These are phyloP conservation scores for Lactifluus hygrophoroides DNA, from an alignment of 768 basidiomycete genomes.

Conservation along the genomic window DNA sequence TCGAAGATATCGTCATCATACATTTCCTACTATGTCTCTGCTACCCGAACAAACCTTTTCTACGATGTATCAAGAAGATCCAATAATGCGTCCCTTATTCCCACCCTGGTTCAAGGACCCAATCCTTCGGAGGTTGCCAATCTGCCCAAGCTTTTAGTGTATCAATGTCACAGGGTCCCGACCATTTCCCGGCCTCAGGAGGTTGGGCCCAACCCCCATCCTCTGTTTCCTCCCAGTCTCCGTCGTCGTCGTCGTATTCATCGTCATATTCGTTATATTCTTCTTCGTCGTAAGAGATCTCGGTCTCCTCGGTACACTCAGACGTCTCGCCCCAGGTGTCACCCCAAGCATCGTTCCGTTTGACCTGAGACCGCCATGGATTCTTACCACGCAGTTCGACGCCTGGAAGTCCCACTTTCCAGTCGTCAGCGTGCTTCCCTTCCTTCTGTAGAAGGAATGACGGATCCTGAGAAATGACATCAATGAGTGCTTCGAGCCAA, in stretches of 20 bases:
- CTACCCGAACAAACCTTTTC: too few species aligned
- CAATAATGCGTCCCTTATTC: not conserved
- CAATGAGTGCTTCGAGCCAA: slow-evolving; percentile 47
- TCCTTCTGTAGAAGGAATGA: slow-evolving; percentile 5
- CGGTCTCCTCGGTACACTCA: not conserved
- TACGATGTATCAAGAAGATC: not conserved
- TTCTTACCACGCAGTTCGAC: slow-evolving; percentile 13
- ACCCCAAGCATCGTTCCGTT: slow-evolving; percentile 8
- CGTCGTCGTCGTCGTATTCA: not conserved
- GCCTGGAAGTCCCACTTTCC: slow-evolving; percentile 23
- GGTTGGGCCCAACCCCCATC: not conserved
- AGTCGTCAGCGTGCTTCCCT: slow-evolving; percentile 18
- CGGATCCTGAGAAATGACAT: slow-evolving; percentile 33
- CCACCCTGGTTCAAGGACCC: not conserved
- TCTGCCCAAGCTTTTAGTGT: slow-evolving; percentile 6
- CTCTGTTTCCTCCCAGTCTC: not conserved
- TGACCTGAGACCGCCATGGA: slow-evolving; percentile 5
- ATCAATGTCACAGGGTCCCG: not conserved
- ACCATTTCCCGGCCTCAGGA: not conserved
- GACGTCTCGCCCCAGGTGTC: slow-evolving; percentile 7
- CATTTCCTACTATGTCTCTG: not conserved
- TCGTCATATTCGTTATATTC: not conserved
- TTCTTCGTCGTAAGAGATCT: not conserved
- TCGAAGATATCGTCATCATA: too few species aligned
- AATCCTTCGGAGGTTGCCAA: not conserved